phyloP scores from a whole-genome alignment of 768 basidiomycete genomes.

The Agaricus subrufescens region DNA sequence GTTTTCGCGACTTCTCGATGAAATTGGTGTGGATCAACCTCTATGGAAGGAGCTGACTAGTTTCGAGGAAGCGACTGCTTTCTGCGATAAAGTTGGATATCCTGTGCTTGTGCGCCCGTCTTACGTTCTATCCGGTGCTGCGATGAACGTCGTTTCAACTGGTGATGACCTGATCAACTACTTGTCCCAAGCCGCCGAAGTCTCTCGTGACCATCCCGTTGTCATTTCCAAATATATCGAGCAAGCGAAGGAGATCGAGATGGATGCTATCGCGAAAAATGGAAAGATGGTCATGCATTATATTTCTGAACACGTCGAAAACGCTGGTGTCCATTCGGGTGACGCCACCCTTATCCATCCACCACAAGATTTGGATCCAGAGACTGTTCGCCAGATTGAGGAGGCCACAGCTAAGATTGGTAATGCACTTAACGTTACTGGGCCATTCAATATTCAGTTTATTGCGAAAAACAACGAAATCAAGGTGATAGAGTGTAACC shows the following conservation, averaged over 20 bases:
- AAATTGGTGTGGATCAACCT: slow-evolving; percentile 98
- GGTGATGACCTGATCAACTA: slow-evolving; percentile 88
- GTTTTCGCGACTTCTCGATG: slow-evolving; percentile 96
- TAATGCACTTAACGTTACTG: slow-evolving; percentile 95
- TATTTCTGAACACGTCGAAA: slow-evolving; percentile 99
- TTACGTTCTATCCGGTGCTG: slow-evolving; percentile 98
- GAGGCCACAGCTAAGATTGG: slow-evolving; percentile 98
- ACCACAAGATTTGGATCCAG: slow-evolving; percentile 95
- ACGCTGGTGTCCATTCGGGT: slow-evolving; percentile 97
- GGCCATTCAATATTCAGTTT: slow-evolving; percentile 99
- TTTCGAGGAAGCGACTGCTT: slow-evolving; percentile 79
- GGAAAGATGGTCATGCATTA: slow-evolving; percentile 99
- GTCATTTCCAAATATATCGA: slow-evolving; percentile 99
- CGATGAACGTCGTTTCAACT: slow-evolving; percentile 99
- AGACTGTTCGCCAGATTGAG: slow-evolving; percentile 93
- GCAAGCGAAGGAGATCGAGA: slow-evolving; percentile 99
- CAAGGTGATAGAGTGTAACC: slow-evolving; percentile 99
- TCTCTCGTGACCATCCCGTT: slow-evolving; percentile 85
- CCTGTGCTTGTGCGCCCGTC: slow-evolving; percentile 97
- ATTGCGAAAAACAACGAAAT: slow-evolving; percentile 99
- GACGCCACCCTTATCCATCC: slow-evolving; percentile 98
- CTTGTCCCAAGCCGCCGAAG: slow-evolving; percentile 90
- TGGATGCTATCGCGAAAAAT: slow-evolving; percentile 97
- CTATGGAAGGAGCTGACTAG: slow-evolving; percentile 95
- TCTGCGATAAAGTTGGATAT: slow-evolving; percentile 92